These are phyloP conservation scores for Fragilaria crotonensis DNA, from an alignment of 108 stramenopile genomes.

Conservation along the genomic window DNA sequence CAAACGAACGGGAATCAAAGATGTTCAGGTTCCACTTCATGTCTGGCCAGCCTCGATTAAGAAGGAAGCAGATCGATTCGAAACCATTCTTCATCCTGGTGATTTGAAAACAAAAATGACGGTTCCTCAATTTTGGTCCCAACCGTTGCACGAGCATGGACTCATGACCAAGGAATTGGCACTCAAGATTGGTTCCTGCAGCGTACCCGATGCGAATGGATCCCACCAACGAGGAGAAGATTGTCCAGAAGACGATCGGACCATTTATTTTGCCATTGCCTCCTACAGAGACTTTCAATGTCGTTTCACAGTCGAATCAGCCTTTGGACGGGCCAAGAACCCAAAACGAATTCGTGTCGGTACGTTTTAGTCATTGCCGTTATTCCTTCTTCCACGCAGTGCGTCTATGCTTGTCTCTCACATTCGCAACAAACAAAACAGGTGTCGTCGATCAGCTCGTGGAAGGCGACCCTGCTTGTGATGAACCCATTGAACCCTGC, in stretches of 20 bases:
- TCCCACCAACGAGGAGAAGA: constrained; percentile 47
- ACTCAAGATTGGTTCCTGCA: constrained; percentile 65
- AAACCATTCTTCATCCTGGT: constrained; percentile 61
- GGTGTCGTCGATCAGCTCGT: constrained; percentile 81
- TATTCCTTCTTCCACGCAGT: not conserved
- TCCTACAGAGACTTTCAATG: constrained; percentile 80
- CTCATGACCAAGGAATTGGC: constrained; percentile 60
- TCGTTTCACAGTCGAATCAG: constrained; percentile 55
- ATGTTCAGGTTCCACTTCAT: constrained; percentile 24
- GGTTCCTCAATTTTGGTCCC: constrained; percentile 67
- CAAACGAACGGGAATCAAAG: not conserved
- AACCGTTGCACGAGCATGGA: constrained; percentile 51
- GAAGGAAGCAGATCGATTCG: constrained; percentile 54
- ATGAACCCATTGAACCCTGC: constrained; percentile 70
- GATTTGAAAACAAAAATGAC: constrained; percentile 48
- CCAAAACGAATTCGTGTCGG: constrained; percentile 59
- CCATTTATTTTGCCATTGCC: constrained; percentile 75
- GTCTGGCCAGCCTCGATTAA: constrained; percentile 63
- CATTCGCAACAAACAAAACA: constrained; percentile 3
- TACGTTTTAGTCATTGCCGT: constrained; percentile 1
- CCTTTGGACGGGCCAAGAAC: constrained; percentile 49
- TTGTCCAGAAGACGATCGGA: constrained; percentile 58
- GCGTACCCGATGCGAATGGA: constrained; percentile 50
- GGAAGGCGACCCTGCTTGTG: constrained; percentile 61
- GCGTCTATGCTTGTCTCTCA: not conserved